phyloP scores from a whole-genome alignment of 306 rosid genomes.

The Arachis hypogaea region DNA sequence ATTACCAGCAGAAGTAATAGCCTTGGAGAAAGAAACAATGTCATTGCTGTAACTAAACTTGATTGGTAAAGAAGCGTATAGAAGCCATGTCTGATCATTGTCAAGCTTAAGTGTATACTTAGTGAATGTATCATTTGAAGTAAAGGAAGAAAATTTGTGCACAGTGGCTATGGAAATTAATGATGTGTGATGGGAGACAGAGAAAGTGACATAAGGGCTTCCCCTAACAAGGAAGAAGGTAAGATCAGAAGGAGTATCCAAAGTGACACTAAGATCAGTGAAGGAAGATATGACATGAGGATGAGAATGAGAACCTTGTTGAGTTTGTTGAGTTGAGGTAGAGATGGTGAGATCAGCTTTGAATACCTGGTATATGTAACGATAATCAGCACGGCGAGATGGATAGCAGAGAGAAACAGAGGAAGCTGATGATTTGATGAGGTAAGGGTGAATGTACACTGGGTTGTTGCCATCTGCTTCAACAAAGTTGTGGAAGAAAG shows the following conservation, averaged over 20 bases:
- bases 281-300: constrained; percentile 67
- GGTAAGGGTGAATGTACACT: constrained; percentile 70
- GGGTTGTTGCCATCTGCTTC: constrained; percentile 72
- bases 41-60: constrained; percentile 31
- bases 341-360: constrained; percentile 62
- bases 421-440: constrained; percentile 49
- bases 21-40: background rate
- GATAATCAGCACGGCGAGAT: constrained; percentile 36
- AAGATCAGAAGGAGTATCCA: constrained; percentile 63
- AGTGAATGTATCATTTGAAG: constrained; percentile 40
- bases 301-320: constrained; percentile 20
- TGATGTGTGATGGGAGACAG: constrained; percentile 19
- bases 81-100: constrained; percentile 66
- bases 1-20: constrained; percentile 44
- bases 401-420: constrained; percentile 65
- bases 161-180: constrained; percentile 53
- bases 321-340: constrained; percentile 11
- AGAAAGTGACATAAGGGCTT: constrained; percentile 65
- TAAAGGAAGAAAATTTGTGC: constrained; percentile 49
- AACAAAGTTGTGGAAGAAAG: constrained; percentile 70
- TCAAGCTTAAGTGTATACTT: constrained; percentile 57
- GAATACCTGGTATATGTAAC: constrained; percentile 37
- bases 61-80: constrained; percentile 59
- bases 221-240: constrained; percentile 69
- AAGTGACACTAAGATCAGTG: constrained; percentile 63